Evolutionary conservation across 306 rosid species (phyloP), one percentile per base, ranked within the genome.

Genomic region (Fagus sylvatica): DNA sequence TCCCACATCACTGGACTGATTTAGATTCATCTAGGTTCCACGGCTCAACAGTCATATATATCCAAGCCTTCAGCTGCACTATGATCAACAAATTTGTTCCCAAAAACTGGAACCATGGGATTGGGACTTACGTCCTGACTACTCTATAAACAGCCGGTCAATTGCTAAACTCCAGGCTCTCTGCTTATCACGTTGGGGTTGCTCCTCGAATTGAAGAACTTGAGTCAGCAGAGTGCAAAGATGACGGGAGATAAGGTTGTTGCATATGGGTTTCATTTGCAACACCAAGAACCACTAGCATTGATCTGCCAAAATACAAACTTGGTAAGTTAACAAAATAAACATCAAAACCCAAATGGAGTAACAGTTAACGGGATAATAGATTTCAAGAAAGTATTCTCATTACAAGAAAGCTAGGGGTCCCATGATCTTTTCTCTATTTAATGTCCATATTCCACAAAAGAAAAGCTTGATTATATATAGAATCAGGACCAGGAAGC

Each of bases 181-280:
- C 79, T 55, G 40, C 36, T 39, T 33, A 65, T 91, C 91, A 91
- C 51, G 91, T 81, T 41, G 82, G 77, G 56, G 94, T 87, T 64
- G 94, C 88, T 76, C 96, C 98, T 0, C 80, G 83, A 86, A 93
- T 89, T 28, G 91, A 89, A 71, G 94, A 84, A 83, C 84, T 82
- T 33, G 91, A 78, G 55, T 93, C 98, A 30, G 94, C 73, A 43
- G 89, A 72, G 57, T 82, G 85, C 69, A 90, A 79, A 9, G 91
- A 65, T 11, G 86, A 67, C 32, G 92, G 59, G 60, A 71, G 75
- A 76, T 85, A 88, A n/a, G 87, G 59, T 74, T 74, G 91, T 79
- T 93, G 95, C 78, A 42, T 15, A 41, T 80, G 86, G n/a, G 75
- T 79, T 78, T 93, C 95, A 73, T 84, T 90, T 54, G 86, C 84